Percentiles rank a stretch among this genome's conserved stretches.
Evolutionary conservation across 208 protist species (phyloP).

Genomic region (Vickermania ingenoplastis): DNA sequence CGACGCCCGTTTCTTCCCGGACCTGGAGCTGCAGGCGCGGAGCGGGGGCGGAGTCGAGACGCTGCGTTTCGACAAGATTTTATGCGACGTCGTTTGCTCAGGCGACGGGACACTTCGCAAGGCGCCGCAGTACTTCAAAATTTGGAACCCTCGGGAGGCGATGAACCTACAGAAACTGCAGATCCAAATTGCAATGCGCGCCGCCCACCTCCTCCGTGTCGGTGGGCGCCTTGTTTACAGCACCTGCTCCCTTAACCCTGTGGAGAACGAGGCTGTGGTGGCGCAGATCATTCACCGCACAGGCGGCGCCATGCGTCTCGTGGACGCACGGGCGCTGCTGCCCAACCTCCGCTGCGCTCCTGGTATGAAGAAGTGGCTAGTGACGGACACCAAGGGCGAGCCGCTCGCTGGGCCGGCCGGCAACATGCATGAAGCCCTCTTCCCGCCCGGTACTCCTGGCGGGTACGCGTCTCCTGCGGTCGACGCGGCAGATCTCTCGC

Average conservation of each 20-base stretch:
- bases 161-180: conserved; percentile 78
- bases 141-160: conserved; percentile 71
- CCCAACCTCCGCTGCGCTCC: conserved; percentile 51
- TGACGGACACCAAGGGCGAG: conserved; percentile 55
- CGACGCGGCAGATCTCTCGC: conserved; percentile 47
- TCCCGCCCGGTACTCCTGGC: conserved; percentile 62
- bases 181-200: conserved; percentile 73
- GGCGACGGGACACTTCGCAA: conserved; percentile 91
- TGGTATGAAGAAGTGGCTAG: conserved; percentile 82
- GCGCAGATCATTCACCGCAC: conserved; percentile 75
- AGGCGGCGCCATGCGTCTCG: conserved; percentile 72
- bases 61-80: conserved; percentile 86
- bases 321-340: conserved; percentile 76
- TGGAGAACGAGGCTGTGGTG: conserved; percentile 96
- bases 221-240: conserved; percentile 93
- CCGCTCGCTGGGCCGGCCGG: conserved; percentile 23
- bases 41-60: conserved; percentile 46
- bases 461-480: conserved; percentile 41
- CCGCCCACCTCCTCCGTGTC: conserved; percentile 60
- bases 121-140: conserved; percentile 68
- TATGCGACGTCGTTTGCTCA: conserved; percentile 93
- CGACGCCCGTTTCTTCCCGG: conserved; percentile 80
- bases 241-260: conserved; percentile 95
- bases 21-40: conserved; percentile 17
- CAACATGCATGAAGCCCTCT: conserved; percentile 61